Evolutionary conservation across 2,329 filamentous ascomycete genomes (phyloP).

Genomic region (Rachicladosporium sp.): DNA sequence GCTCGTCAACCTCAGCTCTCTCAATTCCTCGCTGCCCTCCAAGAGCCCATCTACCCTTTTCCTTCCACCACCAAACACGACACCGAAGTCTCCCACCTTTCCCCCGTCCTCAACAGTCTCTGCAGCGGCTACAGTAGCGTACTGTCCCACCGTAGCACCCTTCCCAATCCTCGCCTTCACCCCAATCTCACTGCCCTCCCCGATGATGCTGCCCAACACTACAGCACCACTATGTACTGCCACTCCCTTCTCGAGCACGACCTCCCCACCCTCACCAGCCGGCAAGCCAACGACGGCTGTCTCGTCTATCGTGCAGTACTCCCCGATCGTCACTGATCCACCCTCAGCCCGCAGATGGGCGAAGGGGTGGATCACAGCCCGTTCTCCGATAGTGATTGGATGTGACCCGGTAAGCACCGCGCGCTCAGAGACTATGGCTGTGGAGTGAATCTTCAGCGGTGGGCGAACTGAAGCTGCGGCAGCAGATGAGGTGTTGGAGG

Average conservation of each 20-base stretch:
- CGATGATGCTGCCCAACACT: conserved; percentile 23
- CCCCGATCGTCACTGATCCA: conserved; percentile 32
- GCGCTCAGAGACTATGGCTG: conserved; percentile 36
- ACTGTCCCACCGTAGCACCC: conserved; percentile 34
- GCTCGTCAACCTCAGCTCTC: conserved; percentile 19
- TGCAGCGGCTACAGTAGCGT: conserved; percentile 32
- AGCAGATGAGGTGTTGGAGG: too few relatives aligned
- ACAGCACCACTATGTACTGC: conserved; percentile 32
- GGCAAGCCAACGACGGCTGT: conserved; percentile 28
- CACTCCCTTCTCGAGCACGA: conserved; percentile 30
- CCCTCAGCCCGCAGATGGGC: conserved; percentile 37
- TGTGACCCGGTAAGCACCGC: conserved; percentile 53
- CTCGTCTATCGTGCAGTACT: conserved; percentile 65
- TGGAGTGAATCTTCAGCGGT: conserved; percentile 32
- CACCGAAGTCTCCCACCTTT: conserved; percentile 32
- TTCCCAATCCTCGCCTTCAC: conserved; percentile 20
- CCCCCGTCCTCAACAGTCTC: conserved; percentile 25
- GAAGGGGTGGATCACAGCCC: conserved; percentile 77
- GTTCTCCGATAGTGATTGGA: conserved; percentile 64
- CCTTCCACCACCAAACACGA: conserved; percentile 29
- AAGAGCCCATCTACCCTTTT: conserved; percentile 29
- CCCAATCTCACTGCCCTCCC: conserved; percentile 19
- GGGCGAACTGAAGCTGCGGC: conserved; percentile 17
- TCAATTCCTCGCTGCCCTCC: conserved; percentile 14
- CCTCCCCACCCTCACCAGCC: conserved; percentile 19